Evolutionary conservation across 2,329 filamentous ascomycete genomes (phyloP).

Genomic region (Stemphylium vesicarium): DNA sequence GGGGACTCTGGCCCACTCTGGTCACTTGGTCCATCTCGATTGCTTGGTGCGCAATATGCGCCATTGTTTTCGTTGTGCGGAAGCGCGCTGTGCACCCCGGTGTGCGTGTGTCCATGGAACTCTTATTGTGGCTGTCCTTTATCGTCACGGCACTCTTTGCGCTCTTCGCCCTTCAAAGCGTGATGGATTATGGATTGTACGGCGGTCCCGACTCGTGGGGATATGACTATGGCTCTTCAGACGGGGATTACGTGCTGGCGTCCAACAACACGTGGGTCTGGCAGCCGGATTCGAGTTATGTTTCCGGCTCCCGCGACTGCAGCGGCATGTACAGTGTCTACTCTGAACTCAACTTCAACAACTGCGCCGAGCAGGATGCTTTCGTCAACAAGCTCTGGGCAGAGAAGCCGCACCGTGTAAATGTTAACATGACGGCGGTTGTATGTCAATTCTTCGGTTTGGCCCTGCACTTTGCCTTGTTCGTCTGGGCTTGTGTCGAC

Average conservation of each 20-base stretch:
- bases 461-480: constrained; percentile 43
- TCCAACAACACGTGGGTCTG: constrained; percentile 45
- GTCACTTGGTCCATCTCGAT: constrained; percentile 41
- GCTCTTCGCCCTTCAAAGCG: constrained; percentile 17
- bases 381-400: constrained; percentile 41
- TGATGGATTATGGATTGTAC: constrained; percentile 27
- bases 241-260: constrained; percentile 31
- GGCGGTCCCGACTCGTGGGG: constrained; percentile 15
- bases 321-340: constrained; percentile 2
- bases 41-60: constrained; percentile 38
- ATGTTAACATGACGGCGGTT: constrained; percentile 28
- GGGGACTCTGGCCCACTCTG: constrained; percentile 28
- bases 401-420: constrained; percentile 26
- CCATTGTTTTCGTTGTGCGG: constrained; percentile 34
- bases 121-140: constrained; percentile 46
- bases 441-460: constrained; percentile 42
- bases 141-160: constrained; percentile 38
- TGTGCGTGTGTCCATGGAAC: constrained; percentile 42
- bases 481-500: constrained; percentile 50
- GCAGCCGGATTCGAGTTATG: constrained; percentile 19
- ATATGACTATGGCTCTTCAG: constrained; percentile 13
- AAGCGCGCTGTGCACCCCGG: constrained; percentile 44
- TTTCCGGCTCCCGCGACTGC: constrained; percentile 23
- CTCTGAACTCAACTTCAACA: constrained; percentile 16
- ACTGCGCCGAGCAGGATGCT: constrained; percentile 39